phyloP scores from a whole-genome alignment of 164 flowering plant genomes.

The Houttuynia cordata region DNA sequence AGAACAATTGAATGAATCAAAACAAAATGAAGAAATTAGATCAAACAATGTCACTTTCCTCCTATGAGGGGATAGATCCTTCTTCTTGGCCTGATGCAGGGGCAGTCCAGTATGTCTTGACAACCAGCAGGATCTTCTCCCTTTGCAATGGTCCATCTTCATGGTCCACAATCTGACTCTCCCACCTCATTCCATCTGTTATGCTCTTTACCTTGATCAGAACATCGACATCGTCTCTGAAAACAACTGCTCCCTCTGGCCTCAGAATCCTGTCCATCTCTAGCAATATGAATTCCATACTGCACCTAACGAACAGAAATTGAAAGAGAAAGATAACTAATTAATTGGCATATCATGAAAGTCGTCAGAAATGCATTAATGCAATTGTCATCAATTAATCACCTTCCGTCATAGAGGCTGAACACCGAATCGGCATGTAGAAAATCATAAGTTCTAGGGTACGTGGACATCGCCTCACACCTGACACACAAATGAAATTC shows the following conservation, averaged over 20 bases:
- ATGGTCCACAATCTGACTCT: conserved; percentile 54
- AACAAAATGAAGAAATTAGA: too few species aligned
- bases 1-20: too few species aligned
- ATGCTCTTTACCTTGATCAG: conserved; percentile 40
- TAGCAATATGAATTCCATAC: conserved; percentile 48
- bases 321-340: neutral
- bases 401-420: conserved; percentile 61
- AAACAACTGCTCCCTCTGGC: conserved; percentile 57
- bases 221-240: conserved; percentile 67
- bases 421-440: conserved; percentile 59
- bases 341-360: too few species aligned
- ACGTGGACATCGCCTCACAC: conserved; percentile 95
- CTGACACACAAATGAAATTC: conserved; percentile 13
- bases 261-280: conserved; percentile 88
- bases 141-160: conserved; percentile 57
- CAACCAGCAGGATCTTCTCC: conserved; percentile 54
- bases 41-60: too few species aligned
- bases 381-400: neutral
- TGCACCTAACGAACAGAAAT: conserved; percentile 31
- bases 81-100: conserved; percentile 7
- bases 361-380: too few species aligned
- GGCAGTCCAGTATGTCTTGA: conserved; percentile 69
- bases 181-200: conserved; percentile 49
- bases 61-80: too few species aligned
- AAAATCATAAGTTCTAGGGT: conserved; percentile 75